Conservation (phyloP, 148 eudicot genomes). For the Vaccinium macrocarpon region DNA sequence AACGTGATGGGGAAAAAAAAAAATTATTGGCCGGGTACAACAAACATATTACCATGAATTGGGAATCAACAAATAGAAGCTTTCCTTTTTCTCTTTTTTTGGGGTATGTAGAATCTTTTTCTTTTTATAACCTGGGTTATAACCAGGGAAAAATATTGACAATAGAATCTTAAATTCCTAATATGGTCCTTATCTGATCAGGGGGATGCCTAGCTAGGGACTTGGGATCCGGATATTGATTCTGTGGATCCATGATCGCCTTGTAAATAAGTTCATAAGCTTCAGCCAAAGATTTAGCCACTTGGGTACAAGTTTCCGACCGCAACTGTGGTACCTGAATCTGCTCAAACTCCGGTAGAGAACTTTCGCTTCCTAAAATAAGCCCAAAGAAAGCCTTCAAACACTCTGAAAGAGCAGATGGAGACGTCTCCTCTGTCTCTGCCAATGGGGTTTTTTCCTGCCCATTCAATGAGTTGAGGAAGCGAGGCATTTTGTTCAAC, state of each 20-base stretch:
- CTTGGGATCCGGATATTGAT: slow-evolving; percentile 79
- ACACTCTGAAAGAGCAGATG: slow-evolving; percentile 65
- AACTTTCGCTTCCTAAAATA: slow-evolving; percentile 73
- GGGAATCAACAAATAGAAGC: background rate
- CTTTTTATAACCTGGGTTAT: background rate
- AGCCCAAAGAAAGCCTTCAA: slow-evolving; percentile 85
- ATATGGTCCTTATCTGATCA: slow-evolving; percentile 88
- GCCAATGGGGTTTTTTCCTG: slow-evolving; percentile 45
- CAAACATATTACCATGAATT: background rate
- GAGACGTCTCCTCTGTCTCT: slow-evolving; percentile 79
- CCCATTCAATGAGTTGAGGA: slow-evolving; percentile 32
- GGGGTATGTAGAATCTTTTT: background rate
- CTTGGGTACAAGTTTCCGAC: slow-evolving; percentile 65
- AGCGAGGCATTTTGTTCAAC: slow-evolving; percentile 71
- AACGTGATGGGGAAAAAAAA: background rate
- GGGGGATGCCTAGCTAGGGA: slow-evolving; percentile 97
- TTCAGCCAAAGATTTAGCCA: slow-evolving; percentile 73
- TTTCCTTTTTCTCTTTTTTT: background rate
- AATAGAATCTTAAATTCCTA: slow-evolving; percentile 62
- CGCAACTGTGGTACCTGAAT: slow-evolving; percentile 87
- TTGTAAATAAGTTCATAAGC: slow-evolving; percentile 74
- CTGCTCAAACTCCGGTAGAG: slow-evolving; percentile 90
- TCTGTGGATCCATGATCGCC: slow-evolving; percentile 73
- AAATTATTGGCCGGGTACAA: background rate
- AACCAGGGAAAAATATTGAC: background rate